Evolutionary conservation across 176 grass and related monocot genomes (phyloP), one percentile per base, ranked within the genome.

Genomic region (Cymbopogon citratus): DNA sequence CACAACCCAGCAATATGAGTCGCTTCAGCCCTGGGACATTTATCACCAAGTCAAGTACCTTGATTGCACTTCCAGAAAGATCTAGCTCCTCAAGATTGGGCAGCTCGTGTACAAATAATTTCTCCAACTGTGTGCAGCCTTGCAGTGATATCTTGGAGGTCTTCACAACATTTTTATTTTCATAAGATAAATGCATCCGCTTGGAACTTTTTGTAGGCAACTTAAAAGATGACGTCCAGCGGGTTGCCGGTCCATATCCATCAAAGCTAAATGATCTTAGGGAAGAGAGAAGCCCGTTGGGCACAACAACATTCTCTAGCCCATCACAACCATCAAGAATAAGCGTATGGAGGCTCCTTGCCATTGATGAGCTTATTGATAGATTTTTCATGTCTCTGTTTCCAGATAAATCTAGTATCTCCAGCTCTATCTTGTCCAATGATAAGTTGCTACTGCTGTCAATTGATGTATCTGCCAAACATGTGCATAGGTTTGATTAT

Each of bases 241-340:
- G 8, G 21, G 9, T 14, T 45, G 70, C 9, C 13, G 45, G 16
- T 10, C 72, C 45, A 43, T 76, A 66, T 10, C 73, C 48, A 25
- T 84, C 64, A 44, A 84, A 19, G 73, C 73, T 77, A 3, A 84
- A 84, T 3, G 36, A 59, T 5, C 9, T 41, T n/a, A 84, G 34
- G 0, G 63, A 84, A 13, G 35, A 40, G n/a, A 3, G 51, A 25
- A 62, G 19, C 18, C 52, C 8, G 5, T 52, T 3, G 1, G 24
- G 5, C 1, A 48, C 0, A 19, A 60, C 71, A 45, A 81, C 11
- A 10, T 61, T 13, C n/a, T 75, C 71, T 5, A 87, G 0, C 6
- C 3, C 70, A 18, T 81, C 9, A 36, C 85, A 75, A 1, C 71
- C 78, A 60, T 86, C 70, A 14, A 86, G 62, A 44, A 81, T 44